Evolutionary conservation across 2,329 filamentous ascomycete genomes (phyloP).

Genomic region (Fusarium ambrosium): DNA sequence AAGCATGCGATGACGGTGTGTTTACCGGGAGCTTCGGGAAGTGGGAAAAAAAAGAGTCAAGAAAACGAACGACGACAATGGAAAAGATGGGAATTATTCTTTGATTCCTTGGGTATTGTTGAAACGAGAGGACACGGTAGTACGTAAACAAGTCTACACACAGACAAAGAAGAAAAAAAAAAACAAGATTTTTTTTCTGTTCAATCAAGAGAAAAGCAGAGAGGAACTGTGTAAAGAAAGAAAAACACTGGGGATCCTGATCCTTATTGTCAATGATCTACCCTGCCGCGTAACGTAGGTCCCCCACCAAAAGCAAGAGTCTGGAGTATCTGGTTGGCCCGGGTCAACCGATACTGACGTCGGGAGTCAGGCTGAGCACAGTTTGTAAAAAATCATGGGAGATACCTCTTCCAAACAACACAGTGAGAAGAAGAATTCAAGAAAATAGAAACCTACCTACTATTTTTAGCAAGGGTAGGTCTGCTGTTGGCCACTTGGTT

Average conservation of each 20-base stretch:
- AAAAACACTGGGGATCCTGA: conserved; percentile 16
- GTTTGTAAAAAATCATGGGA: background rate
- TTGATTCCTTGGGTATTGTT: background rate
- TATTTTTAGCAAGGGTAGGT: conserved; percentile 33
- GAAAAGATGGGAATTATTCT: background rate
- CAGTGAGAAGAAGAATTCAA: background rate
- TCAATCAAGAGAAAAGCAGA: background rate
- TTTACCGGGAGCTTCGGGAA: conserved; percentile 34
- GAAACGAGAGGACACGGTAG: conserved; percentile 34
- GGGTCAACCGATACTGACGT: conserved; percentile 28
- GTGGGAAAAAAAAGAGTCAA: conserved; percentile 16
- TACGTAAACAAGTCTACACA: background rate
- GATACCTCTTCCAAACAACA: conserved; percentile 1
- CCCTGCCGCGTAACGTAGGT: conserved; percentile 29
- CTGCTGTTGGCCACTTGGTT: background rate
- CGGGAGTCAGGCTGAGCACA: conserved; percentile 4
- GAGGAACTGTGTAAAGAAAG: background rate
- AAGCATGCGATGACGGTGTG: conserved; percentile 20
- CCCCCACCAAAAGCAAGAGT: conserved; percentile 23
- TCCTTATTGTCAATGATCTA: conserved; percentile 32
- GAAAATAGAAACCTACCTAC: background rate
- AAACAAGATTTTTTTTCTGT: background rate
- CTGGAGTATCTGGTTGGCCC: conserved; percentile 17
- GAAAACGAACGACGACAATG: conserved; percentile 34
- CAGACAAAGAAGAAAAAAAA: conserved; percentile 9